Conservation (phyloP, 148 eudicot genomes). For the Polygonum maritimum region DNA sequence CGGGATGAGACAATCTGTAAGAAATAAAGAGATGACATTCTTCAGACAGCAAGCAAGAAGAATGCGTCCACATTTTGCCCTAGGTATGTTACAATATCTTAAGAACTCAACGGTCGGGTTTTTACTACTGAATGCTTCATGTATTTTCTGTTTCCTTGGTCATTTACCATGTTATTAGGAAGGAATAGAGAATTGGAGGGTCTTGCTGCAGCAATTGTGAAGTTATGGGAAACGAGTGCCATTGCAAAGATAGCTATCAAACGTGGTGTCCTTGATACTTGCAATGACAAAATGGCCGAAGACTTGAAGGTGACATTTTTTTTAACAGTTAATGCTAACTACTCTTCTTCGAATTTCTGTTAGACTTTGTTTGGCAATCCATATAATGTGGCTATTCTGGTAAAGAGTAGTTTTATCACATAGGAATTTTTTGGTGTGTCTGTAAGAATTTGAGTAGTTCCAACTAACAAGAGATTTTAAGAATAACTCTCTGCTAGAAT, state of each 20-base stretch:
- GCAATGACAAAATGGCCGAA: slow-evolving; percentile 88
- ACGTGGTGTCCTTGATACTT: slow-evolving; percentile 78
- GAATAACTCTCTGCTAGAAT: too few relatives aligned
- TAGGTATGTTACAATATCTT: slow-evolving; percentile 41
- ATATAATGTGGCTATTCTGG: too few relatives aligned
- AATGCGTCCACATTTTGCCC: slow-evolving; percentile 88
- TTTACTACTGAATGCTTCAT: neutral
- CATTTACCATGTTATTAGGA: slow-evolving; percentile 28
- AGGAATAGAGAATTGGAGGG: slow-evolving; percentile 91
- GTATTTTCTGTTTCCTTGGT: neutral
- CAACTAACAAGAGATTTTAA: neutral
- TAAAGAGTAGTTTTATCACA: too few relatives aligned
- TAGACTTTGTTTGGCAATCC: neutral
- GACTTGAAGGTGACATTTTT: slow-evolving; percentile 59
- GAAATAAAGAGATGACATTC: slow-evolving; percentile 53
- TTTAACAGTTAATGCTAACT: neutral
- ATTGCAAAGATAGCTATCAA: slow-evolving; percentile 96
- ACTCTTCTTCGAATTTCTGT: neutral
- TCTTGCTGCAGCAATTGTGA: slow-evolving; percentile 80
- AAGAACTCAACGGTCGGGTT: neutral
- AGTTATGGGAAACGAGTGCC: slow-evolving; percentile 87
- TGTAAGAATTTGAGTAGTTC: neutral
- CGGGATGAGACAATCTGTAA: slow-evolving; percentile 42
- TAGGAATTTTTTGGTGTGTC: too few relatives aligned
- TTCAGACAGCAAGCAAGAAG: slow-evolving; percentile 58